Percentiles rank a stretch among this genome's conserved stretches.
Conservation (phyloP, 345 rosid species). For the Citrus hindsii region DNA sequence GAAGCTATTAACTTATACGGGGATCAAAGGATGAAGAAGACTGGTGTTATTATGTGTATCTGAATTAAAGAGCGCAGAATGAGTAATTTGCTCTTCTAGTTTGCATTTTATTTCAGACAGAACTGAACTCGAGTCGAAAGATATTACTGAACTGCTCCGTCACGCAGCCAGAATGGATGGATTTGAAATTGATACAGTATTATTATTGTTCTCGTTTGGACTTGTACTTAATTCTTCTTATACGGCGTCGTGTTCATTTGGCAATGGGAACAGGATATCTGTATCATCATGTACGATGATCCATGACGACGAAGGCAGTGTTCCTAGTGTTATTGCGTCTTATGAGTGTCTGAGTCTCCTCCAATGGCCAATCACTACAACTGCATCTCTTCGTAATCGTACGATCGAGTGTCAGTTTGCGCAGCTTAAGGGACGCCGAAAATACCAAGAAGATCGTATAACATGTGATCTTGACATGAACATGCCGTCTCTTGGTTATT, state of each 20-base stretch:
- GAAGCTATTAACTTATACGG: too few relatives aligned
- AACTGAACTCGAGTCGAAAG: too few relatives aligned
- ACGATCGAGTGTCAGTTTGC: slow-evolving; percentile 12
- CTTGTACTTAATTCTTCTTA: not conserved
- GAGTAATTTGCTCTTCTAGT: too few relatives aligned
- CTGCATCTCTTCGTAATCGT: slow-evolving; percentile 10
- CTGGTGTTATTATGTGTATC: too few relatives aligned
- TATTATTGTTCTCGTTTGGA: not conserved
- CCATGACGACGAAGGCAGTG: slow-evolving; percentile 15
- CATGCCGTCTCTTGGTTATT: slow-evolving; percentile 8
- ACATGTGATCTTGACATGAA: slow-evolving; percentile 16
- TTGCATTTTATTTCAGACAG: too few relatives aligned
- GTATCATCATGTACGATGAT: slow-evolving; percentile 15
- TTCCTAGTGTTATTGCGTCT: slow-evolving; percentile 14
- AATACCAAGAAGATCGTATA: slow-evolving; percentile 24
- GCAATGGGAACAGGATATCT: slow-evolving; percentile 4
- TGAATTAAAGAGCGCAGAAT: too few relatives aligned
- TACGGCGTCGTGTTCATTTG: not conserved
- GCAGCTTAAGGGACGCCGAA: slow-evolving; percentile 17
- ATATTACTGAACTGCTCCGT: too few relatives aligned
- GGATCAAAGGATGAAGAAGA: too few relatives aligned
- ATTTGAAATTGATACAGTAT: not conserved
- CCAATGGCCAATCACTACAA: not conserved
- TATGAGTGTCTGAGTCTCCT: not conserved
- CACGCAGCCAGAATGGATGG: not conserved